Evolutionary conservation across 2,329 filamentous ascomycete genomes (phyloP).

Genomic region (Ascochyta fabae): DNA sequence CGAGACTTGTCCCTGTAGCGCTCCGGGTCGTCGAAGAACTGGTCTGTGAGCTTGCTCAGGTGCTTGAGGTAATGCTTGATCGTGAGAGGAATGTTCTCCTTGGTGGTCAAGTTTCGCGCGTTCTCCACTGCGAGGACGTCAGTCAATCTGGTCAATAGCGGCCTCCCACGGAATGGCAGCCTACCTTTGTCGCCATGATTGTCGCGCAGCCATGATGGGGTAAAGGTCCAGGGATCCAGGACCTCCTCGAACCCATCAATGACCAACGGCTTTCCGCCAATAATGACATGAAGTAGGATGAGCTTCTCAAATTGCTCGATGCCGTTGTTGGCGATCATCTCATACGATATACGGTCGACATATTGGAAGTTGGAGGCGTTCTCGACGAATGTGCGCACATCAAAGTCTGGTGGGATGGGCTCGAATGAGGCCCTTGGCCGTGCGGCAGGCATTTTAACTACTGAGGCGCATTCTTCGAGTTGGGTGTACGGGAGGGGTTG

Average conservation of each 20-base stretch:
- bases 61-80: constrained; percentile 90
- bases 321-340: constrained; percentile 78
- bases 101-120: constrained; percentile 78
- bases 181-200: constrained; percentile 80
- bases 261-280: constrained; percentile 84
- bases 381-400: constrained; percentile 77
- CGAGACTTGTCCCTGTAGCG: constrained; percentile 80
- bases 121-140: constrained; percentile 69
- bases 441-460: constrained; percentile 71
- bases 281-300: constrained; percentile 80
- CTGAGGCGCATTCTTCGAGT: background rate
- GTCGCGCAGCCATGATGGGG: constrained; percentile 76
- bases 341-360: constrained; percentile 78
- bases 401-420: constrained; percentile 84
- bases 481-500: background rate
- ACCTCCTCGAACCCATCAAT: constrained; percentile 85
- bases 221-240: constrained; percentile 80
- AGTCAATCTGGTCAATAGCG: constrained; percentile 29
- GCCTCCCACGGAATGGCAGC: constrained; percentile 31
- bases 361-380: constrained; percentile 84
- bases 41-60: constrained; percentile 81
- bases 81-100: constrained; percentile 80
- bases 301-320: constrained; percentile 84
- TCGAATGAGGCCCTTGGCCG: constrained; percentile 90
- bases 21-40: constrained; percentile 70